Conservation (phyloP, 208 protist genomes). For the Crithidia expoeki region DNA sequence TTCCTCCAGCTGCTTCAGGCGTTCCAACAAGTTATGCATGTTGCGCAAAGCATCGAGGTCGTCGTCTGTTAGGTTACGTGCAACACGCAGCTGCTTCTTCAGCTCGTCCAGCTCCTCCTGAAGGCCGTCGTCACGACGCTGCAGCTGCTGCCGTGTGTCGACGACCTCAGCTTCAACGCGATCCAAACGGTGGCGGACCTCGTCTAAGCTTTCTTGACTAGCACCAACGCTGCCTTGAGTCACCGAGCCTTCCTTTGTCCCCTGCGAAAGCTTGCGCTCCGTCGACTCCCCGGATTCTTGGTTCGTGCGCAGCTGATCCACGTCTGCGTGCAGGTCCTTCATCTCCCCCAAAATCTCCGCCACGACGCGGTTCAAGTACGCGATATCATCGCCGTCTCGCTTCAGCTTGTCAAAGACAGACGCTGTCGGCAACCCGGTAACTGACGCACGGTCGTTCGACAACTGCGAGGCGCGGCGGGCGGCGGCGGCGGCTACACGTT, state of each 20-base stretch:
- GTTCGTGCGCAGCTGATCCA: constrained; percentile 64
- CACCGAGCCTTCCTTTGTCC: not conserved
- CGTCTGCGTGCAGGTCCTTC: constrained; percentile 74
- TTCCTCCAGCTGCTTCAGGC: constrained; percentile 47
- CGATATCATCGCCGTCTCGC: constrained; percentile 77
- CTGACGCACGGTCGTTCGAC: not conserved
- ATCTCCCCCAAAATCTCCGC: constrained; percentile 89
- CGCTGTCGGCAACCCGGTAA: not conserved
- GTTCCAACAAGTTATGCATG: constrained; percentile 32
- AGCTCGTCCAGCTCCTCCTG: constrained; percentile 48
- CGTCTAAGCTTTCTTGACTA: not conserved
- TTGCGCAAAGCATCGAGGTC: constrained; percentile 44
- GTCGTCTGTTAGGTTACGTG: constrained; percentile 41
- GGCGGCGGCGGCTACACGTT: constrained; percentile 20
- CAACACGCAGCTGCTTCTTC: constrained; percentile 34
- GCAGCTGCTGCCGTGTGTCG: constrained; percentile 28
- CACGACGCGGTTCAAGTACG: constrained; percentile 89
- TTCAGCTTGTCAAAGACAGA: constrained; percentile 58
- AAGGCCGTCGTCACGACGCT: constrained; percentile 33
- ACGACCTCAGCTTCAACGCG: constrained; percentile 39
- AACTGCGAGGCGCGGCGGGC: constrained; percentile 22
- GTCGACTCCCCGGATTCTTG: not conserved
- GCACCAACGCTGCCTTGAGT: not conserved
- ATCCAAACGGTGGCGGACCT: constrained; percentile 25
- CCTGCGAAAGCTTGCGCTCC: not conserved